Evolutionary conservation across 2,329 filamentous ascomycete genomes (phyloP), one percentile per base, ranked within the genome.

Genomic region (Magnaporthales sp.): DNA sequence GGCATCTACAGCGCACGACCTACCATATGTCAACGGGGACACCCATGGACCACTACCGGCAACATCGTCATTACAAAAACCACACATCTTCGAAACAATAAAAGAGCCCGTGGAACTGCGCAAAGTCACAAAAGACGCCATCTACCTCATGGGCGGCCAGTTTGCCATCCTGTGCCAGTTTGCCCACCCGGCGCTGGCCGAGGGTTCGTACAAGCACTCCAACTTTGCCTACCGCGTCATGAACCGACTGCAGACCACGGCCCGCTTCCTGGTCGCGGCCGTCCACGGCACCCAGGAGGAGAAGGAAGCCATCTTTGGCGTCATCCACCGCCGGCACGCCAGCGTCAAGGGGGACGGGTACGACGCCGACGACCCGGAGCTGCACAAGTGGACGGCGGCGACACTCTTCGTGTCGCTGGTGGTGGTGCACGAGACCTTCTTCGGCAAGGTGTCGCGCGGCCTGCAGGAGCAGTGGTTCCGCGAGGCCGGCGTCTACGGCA

Each of bases 11-110:
- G 13, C 56, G 5, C 2, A 27, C 24, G 10, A 27, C 24, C 56
- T 60, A 27, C 24, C 24, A 11, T 5, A n/a, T 11, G 56, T 13
- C 56, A 13, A 29, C 24, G 24, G 24, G 13, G 56, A 9, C 56
- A 1, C 11, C 9, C 11, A 15, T 7, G 4, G 13, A 1, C 24
- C 11, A 9, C n/a, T 24, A 15, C 10, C 56, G 26, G 15, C 26
- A 7, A 15, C 15, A 27, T 13, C 56, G 3, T 29, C 61, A 29
- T 5, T 15, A 11, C 5, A 22, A 32, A 46, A 46, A 5, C 74
- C 76, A 27, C 71, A 73, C 8, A 72, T 72, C 19, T 74, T 74
- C 19, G 67, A 71, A 8, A 73, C 74, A 26, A 78, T 79, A 64
- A 66, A 77, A 13, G 74, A 79, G 15, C 56, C 56, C 56, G 56